Evolutionary conservation across 345 rosid genomes (phyloP).

Genomic region (Eucalyptus paniculata): DNA sequence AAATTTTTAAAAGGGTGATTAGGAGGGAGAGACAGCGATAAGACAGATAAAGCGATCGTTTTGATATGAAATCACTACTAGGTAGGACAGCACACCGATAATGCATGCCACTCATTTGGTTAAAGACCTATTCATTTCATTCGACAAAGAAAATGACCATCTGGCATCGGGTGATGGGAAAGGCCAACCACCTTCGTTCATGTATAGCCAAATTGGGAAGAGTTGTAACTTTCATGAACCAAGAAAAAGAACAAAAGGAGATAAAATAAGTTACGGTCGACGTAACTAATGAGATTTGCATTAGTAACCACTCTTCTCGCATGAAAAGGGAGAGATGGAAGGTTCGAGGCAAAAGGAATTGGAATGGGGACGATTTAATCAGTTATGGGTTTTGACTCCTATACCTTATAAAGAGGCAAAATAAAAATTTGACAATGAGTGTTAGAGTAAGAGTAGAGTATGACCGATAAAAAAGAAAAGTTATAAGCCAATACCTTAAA

Average conservation of each 20-base stretch:
- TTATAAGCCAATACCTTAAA: neutral
- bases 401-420: too few relatives aligned
- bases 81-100: neutral
- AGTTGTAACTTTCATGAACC: neutral
- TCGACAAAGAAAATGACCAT: neutral
- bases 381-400: too few relatives aligned
- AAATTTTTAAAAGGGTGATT: neutral
- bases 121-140: neutral
- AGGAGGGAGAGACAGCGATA: neutral
- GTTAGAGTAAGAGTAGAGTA: too few relatives aligned
- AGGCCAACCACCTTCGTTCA: neutral
- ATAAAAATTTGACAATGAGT: too few relatives aligned
- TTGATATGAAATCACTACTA: neutral
- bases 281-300: too few relatives aligned
- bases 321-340: too few relatives aligned
- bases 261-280: fast-evolving
- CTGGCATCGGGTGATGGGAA: neutral
- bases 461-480: fast-evolving
- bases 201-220: neutral
- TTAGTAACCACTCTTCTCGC: fast-evolving
- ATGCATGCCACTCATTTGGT: neutral
- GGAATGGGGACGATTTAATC: too few relatives aligned
- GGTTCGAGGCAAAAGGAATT: too few relatives aligned
- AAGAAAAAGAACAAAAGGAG: neutral
- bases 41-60: neutral